Evolutionary conservation across 495 filamentous ascomycete species (phyloP), one percentile per base, ranked within the genome.

Genomic region (Hypomontagnella submonticulosa): DNA sequence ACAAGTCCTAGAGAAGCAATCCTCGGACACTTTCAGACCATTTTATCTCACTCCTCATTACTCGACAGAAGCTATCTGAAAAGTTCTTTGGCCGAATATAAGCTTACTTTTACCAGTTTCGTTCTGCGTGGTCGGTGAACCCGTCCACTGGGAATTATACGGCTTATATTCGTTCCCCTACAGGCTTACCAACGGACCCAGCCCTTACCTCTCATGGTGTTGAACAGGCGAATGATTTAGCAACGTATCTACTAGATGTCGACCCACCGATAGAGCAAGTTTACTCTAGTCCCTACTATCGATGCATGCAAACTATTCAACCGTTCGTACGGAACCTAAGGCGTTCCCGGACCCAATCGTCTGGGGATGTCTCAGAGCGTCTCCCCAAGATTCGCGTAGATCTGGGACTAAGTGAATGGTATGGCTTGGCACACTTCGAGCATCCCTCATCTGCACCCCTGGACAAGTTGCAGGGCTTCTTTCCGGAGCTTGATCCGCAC

Each of bases 391-490:
- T 94, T 30, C 83, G 86, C 30, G 83, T 87, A 44, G 92, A 97
- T 71, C 88, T 86, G 65, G 92, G 92, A 7, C 53, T 96, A 43
- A 91, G 90, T 46, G 95, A 99, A 84, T 99, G 93, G 91, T 98
- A 91, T 76, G 95, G 95, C 30, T 69, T 76, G 3, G 90, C 90
- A 7, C 77, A 80, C 66, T 98, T 97, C 78, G 79, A 90, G 50
- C 95, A 99, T 71, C 95, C 95, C 0, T 81, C 85, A 0, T 92
- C 94, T 0, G 90, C 92, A 12, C 61, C 82, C 8, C 77, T 85
- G 8, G 59, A 77, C 20, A 76, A 80, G 15, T 83, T 99, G 38
- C 76, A 80, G 20, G 70, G 67, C 8, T 82, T 91, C 61, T 97
- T 96, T 75, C 87, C 85, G 7, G 79, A 78, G 55, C 69, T 88